Percentiles rank a stretch among this genome's conserved stretches.
Conservation (phyloP, 1,284 basidiomycete species). For the Cryptococcus jaspeensis region DNA sequence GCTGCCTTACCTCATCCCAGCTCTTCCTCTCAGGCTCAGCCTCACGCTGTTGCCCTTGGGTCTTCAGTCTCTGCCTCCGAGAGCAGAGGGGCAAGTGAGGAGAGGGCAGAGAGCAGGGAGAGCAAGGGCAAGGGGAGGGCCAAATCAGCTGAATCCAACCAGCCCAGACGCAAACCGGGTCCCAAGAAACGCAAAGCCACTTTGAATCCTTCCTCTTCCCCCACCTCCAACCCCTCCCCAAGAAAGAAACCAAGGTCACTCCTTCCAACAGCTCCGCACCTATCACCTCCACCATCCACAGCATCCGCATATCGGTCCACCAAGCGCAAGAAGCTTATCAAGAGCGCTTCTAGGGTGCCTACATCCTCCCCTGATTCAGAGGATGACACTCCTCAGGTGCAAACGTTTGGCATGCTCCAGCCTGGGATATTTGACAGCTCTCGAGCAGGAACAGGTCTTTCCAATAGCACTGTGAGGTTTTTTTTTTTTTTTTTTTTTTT, state of each 20-base stretch:
- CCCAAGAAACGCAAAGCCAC: constrained; percentile 5
- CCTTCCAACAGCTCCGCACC: neutral
- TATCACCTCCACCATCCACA: too few species aligned
- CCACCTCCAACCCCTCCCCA: neutral
- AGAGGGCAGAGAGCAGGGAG: too few species aligned
- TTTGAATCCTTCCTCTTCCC: neutral
- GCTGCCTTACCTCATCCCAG: neutral
- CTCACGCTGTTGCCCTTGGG: neutral
- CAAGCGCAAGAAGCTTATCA: neutral
- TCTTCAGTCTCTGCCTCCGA: constrained; percentile 11
- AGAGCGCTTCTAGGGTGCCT: too few species aligned
- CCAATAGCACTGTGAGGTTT: too few species aligned
- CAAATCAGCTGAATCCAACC: too few species aligned
- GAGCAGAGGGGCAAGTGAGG: too few species aligned
- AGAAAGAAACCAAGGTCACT: neutral
- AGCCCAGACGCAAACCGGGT: constrained; percentile 9
- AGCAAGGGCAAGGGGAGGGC: too few species aligned
- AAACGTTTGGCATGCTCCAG: neutral
- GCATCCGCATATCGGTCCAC: neutral
- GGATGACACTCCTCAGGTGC: neutral
- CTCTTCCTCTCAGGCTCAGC: neutral
- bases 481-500: too few species aligned
- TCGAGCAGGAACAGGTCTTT: too few species aligned
- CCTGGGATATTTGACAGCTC: too few species aligned
- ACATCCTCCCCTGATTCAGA: neutral